These are phyloP conservation scores for Trametes gibbosa DNA, from an alignment of 768 basidiomycete species.

Conservation along the genomic window DNA sequence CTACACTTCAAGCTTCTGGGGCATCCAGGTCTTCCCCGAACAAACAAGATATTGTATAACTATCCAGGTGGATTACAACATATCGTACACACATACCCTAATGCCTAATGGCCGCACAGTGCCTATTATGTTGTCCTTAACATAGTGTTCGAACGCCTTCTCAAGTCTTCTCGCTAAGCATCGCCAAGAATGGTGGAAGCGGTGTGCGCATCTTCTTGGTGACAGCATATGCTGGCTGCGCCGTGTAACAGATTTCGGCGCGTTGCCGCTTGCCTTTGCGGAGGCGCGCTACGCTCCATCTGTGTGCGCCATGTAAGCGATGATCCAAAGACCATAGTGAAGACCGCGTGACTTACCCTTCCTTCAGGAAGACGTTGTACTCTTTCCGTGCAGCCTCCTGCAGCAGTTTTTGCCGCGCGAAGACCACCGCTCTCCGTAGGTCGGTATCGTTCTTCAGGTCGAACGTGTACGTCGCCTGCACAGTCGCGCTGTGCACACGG, in stretches of 20 bases:
- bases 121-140: background rate
- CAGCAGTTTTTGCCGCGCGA: slow-evolving; percentile 64
- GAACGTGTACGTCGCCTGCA: slow-evolving; percentile 47
- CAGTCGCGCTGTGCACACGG: slow-evolving; percentile 50
- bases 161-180: slow-evolving; percentile 39
- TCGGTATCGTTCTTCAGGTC: slow-evolving; percentile 49
- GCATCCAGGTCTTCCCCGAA: no score
- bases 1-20: no score
- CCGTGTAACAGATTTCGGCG: slow-evolving; percentile 67
- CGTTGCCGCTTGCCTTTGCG: slow-evolving; percentile 53
- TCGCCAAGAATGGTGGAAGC: slow-evolving; percentile 71
- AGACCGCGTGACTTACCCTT: slow-evolving; percentile 48
- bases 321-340: no score
- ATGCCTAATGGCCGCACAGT: background rate
- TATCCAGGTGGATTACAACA: background rate
- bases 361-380: slow-evolving; percentile 62
- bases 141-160: background rate
- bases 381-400: slow-evolving; percentile 51
- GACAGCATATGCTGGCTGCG: slow-evolving; percentile 58
- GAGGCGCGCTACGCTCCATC: slow-evolving; percentile 20
- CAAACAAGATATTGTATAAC: background rate
- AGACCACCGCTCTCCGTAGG: slow-evolving; percentile 51
- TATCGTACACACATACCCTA: background rate
- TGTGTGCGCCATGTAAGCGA: background rate
- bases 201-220: slow-evolving; percentile 43